Evolutionary conservation across 495 filamentous ascomycete genomes (phyloP), one percentile per base, ranked within the genome.

Genomic region (Aspergillus avenaceus): DNA sequence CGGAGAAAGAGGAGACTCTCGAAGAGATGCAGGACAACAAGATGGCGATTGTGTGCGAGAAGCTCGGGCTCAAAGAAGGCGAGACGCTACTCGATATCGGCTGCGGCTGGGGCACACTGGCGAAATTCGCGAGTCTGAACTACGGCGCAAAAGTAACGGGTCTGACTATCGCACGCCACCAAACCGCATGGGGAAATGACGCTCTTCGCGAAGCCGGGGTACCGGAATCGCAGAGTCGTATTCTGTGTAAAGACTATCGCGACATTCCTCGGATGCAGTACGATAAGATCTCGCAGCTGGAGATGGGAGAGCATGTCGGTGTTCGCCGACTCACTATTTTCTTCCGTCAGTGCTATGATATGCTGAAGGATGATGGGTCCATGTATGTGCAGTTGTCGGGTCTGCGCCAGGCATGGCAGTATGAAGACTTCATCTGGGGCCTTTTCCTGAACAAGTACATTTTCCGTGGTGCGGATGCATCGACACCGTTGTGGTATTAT

Each of bases 381-480:
- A 86, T 87, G 72, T 86, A 85, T 74, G 68, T 87, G 48, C 84
- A 87, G 61, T 85, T 85, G 47, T 84, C 84, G 55, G 84, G 84
- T 62, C 68, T 87, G 38, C 72, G 84, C 49, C 85, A 85, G 67
- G 71, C 71, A 50, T 87, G 84, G 84, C 84, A 87, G 61, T 87
- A 85, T 56, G 84, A 87, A 71, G 84, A 87, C 63, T 72, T 87
- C 21, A 83, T 85, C 61, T 87, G 84, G 84, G 84, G 84, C 55
- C 71, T 87, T 9, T 87, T 86, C 74, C 86, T 87, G 84, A 87
- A 86, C 76, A 86, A 87, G 65, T 86, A 87, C 65, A 73, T 87
- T 60, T 87, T 87, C 74, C 84, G 84, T n/a, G 84, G 84, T 52
- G 84, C 84, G 1, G 84, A 87, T 58, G 84, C 84, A 16, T 78